phyloP scores from a whole-genome alignment of 768 basidiomycete species.

The Boletus rufocinnamomeus region DNA sequence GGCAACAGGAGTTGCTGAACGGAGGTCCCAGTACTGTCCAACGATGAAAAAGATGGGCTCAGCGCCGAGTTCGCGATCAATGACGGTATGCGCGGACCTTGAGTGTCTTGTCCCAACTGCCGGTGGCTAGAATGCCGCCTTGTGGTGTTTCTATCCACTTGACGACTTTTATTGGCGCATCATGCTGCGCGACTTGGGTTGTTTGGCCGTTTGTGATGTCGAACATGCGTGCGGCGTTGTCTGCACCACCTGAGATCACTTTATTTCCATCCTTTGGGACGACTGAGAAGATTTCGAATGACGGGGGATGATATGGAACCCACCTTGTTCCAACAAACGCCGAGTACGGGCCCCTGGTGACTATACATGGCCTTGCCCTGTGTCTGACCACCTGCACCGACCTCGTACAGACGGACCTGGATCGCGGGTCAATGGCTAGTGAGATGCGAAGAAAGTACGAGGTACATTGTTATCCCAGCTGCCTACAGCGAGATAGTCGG shows the following conservation, averaged over 20 bases:
- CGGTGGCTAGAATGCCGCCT: slow-evolving; percentile 81
- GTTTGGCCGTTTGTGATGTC: slow-evolving; percentile 83
- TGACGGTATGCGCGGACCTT: slow-evolving; percentile 55
- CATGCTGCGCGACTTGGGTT: slow-evolving; percentile 86
- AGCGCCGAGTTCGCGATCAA: not conserved
- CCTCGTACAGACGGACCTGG: slow-evolving; percentile 91
- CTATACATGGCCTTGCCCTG: slow-evolving; percentile 88
- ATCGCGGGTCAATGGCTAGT: slow-evolving; percentile 12
- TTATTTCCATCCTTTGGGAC: slow-evolving; percentile 77
- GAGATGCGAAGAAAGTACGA: not conserved
- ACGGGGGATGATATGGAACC: not conserved
- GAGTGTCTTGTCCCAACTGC: slow-evolving; percentile 97
- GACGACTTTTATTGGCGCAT: slow-evolving; percentile 83
- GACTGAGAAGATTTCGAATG: slow-evolving; percentile 11
- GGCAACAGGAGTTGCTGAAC: slow-evolving; percentile 72
- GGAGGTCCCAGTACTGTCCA: slow-evolving; percentile 88
- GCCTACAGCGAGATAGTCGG: slow-evolving; percentile 89
- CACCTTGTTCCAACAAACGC: slow-evolving; percentile 91
- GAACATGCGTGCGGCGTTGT: slow-evolving; percentile 94
- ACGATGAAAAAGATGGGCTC: not conserved
- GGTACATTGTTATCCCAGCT: slow-evolving; percentile 91
- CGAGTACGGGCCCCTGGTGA: slow-evolving; percentile 89
- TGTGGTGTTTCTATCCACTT: slow-evolving; percentile 78
- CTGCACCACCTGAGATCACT: slow-evolving; percentile 89
- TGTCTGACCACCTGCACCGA: slow-evolving; percentile 74